Percentiles rank a stretch among this genome's conserved stretches.
These are phyloP conservation scores for Parmelia sp. DNA, from an alignment of 495 filamentous ascomycete genomes.

Conservation along the genomic window DNA sequence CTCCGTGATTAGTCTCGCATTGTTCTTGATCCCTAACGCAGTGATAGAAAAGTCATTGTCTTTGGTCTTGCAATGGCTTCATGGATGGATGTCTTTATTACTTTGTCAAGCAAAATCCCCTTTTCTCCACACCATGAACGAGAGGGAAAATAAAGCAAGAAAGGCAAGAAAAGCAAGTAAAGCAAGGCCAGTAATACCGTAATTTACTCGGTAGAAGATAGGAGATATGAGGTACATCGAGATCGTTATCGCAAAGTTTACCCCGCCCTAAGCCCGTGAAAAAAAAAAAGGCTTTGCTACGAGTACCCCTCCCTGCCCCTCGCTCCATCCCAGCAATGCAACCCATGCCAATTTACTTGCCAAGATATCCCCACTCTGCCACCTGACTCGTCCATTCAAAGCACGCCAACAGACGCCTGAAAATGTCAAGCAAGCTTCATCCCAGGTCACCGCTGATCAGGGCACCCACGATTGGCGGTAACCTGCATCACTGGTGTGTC, in stretches of 20 bases:
- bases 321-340: constrained; percentile 7
- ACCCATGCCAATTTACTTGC: background rate
- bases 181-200: too few relatives aligned
- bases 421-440: constrained; percentile 11
- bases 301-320: too few relatives aligned
- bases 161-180: too few relatives aligned
- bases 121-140: too few relatives aligned
- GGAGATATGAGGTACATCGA: background rate
- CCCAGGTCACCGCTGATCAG: background rate
- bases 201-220: background rate
- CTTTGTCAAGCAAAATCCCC: background rate
- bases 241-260: constrained; percentile 1
- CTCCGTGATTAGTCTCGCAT: background rate
- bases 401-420: constrained; percentile 14
- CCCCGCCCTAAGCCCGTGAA: constrained; percentile 9
- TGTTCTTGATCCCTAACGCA: too few relatives aligned
- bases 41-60: background rate
- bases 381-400: constrained; percentile 17
- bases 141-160: too few relatives aligned
- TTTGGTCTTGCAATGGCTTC: background rate
- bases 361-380: constrained; percentile 12
- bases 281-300: too few relatives aligned
- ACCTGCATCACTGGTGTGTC: constrained; percentile 16
- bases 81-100: too few relatives aligned
- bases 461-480: constrained; percentile 6